Evolutionary conservation across 2,329 filamentous ascomycete genomes (phyloP), one percentile per base, ranked within the genome.

Genomic region (Hypoxylon sp.): DNA sequence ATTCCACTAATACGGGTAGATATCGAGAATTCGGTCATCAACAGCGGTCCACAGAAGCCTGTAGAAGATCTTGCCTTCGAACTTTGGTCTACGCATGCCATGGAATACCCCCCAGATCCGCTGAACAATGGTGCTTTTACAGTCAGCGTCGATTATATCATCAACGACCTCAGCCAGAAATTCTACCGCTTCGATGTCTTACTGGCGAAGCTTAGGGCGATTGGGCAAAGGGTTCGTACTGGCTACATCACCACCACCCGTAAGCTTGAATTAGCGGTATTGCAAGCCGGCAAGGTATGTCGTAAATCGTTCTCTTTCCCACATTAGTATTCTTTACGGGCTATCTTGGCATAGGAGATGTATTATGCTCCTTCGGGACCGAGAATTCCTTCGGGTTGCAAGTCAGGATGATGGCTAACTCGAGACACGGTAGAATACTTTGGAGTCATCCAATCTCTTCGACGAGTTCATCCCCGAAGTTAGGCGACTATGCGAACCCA

Each of bases 261-360:
- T 11, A 77, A 76, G 41, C 69, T 83, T 1, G 83, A 85, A 67
- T 68, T 85, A 15, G 80, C 83, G 55, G 65, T 84, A 3, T 74
- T 84, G 47, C 75, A 79, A 50, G 76, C 75, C 10, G 82, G 81
- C 63, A 83, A 79, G 75, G 81, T 83, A 66, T 67, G 74, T 20
- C 43, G 17, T 31, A 17, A 55, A n/a, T n/a, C 13, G 11, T 8
- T 37, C 11, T 4, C 26, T 2, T 35, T 7, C 6, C 5, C 23
- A n/a, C 26, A 11, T 43, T 11, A 27, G 15, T n/a, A 42, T 35
- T 10, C 15, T 15, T 7, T n/a, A 35, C n/a, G 17, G 33, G 18
- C 4, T 11, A 20, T 20, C 20, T 26, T 15, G 8, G 21, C 3
- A 21, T 7, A 11, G 26, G 37, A 23, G 37, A 29, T 21, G 9